Evolutionary conservation across 2,329 filamentous ascomycete genomes (phyloP), one percentile per base, ranked within the genome.

Genomic region (Ascochyta koolunga): DNA sequence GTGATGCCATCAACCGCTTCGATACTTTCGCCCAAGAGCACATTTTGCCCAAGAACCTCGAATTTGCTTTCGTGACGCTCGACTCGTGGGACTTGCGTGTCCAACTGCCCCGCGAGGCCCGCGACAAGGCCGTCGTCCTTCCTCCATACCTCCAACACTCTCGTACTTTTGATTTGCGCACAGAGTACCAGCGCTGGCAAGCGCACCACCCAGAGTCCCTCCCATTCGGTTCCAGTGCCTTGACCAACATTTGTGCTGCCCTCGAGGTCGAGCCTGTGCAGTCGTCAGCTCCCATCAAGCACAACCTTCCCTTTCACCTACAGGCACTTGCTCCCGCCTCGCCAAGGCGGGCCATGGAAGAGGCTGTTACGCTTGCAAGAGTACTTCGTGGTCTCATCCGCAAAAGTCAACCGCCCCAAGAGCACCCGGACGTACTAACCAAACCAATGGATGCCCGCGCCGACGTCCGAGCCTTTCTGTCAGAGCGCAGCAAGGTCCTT

Each of bases 1-100:
- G 93, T 69, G 95, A 98, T 79, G 95, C 95, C 65, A 89, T 99
- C 80, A 91, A 90, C 78, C 90, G 91, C 67, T 97, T 99, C 79
- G 93, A 96, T 78, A 83, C 88, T 60, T 99, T 97, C 76, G 92
- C 92, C 71, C 89, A 89, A 67, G 93, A 99, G 78, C 91, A 97
- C 74, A 82, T 99, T 66, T 86, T 91, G 48, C 88, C 87, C 63
- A 93, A 96, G 77, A 95, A 96, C 75, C 86, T 95, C 73, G 93
- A 97, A 70, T 99, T 99, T 75, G 93, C 96, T 62, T 99, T 99
- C 76, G 95, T 99, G 58, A 99, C 95, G 36, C 87, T 99, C 69
- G 96, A 98, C 77, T 93, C 93, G 39, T 99, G 95, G 95, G 95
- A 99, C 75, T 87, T 99, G 56, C 91, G 95, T 66, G 95, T 99